Evolutionary conservation across 208 protist species (phyloP).

Genomic region (Leishmania guyanensis): DNA sequence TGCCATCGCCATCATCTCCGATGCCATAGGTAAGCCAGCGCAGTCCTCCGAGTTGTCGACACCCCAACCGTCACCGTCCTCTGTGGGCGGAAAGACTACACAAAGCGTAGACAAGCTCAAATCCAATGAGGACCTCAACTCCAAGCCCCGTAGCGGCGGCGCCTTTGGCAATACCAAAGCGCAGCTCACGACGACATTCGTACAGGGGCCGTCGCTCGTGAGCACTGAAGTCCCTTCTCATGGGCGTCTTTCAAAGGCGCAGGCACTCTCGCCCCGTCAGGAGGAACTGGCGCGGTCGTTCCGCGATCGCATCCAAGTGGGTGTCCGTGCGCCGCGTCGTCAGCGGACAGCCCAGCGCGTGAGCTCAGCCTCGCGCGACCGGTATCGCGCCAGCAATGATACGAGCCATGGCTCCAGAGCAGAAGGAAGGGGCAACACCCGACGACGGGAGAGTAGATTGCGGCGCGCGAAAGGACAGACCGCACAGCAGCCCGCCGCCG

Average conservation of each 20-base stretch:
- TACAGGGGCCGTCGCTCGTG: slow-evolving; percentile 9
- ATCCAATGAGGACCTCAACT: neutral
- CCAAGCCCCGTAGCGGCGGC: neutral
- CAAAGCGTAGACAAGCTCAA: neutral
- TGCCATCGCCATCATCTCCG: neutral
- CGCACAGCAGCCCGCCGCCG: slow-evolving; percentile 1
- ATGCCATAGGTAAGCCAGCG: neutral
- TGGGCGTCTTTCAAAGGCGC: neutral
- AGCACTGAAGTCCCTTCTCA: neutral
- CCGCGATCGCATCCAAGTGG: slow-evolving; percentile 43
- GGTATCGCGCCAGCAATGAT: neutral
- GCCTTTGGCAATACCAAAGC: neutral
- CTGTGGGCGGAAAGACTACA: neutral
- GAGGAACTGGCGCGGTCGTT: slow-evolving; percentile 39
- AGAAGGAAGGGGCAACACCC: slow-evolving; percentile 20
- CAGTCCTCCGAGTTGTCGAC: neutral
- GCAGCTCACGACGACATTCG: neutral
- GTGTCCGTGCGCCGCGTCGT: slow-evolving; percentile 22
- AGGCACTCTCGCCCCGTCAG: slow-evolving; percentile 15
- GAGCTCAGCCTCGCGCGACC: neutral
- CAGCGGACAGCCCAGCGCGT: slow-evolving; percentile 13
- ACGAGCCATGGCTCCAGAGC: slow-evolving; percentile 1
- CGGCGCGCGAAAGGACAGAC: slow-evolving; percentile 9
- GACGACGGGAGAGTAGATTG: slow-evolving; percentile 10
- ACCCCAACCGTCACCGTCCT: neutral